Base-by-base conservation (phyloP, 805 yeast species). In the Candida pseudoglaebosa region DNA sequence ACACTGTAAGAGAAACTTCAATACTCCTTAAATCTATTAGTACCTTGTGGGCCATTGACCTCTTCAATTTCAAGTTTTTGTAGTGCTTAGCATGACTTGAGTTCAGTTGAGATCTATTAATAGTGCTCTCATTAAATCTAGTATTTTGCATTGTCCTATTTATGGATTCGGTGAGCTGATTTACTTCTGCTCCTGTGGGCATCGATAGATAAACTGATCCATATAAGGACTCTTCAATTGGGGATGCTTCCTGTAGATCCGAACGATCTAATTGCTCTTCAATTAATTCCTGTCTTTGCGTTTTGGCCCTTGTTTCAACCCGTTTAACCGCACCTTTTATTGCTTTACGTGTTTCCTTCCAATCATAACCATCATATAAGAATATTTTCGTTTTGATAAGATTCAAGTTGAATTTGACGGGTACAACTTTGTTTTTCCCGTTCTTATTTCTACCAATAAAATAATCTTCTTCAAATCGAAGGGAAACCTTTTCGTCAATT, bases 361-460 rank as follows among this genome's bases (percentile, higher is more conserved):
- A 89, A 50, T 93, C 98, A 54, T 82, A 93, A 0, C 99, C 99
- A 62, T 93, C 99, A 56, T 75, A 80, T 14, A 91, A 60, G 36
- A 69, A 75, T 2, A 84, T 50, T 1, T 50, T 53, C 0, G 67
- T 58, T 34, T 70, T 70, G 2, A 70, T 54, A 4, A 72, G 51
- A 32, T 65, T 63, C 6, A 68, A 41, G 29, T 60, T 60, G 16
- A 67, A 7, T 22, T 45, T 50, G 5, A 62, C 41, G 2, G 65
- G 64, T 20, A 50, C 43, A 2, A 54, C 50, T 3, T 35, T 31
- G 5, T 36, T 22, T 3, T 24, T 31, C 1, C 16, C 21, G 12
- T 32, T 24, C 4, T 15, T 30, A 4, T 37, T 32, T 1, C 26
- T 34, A 2, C 28, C 36, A 16, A 42, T 40, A 32, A 60, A 59